Evolutionary conservation across 176 grass and related monocot genomes (phyloP).

Genomic region (Oryza coarctata): DNA sequence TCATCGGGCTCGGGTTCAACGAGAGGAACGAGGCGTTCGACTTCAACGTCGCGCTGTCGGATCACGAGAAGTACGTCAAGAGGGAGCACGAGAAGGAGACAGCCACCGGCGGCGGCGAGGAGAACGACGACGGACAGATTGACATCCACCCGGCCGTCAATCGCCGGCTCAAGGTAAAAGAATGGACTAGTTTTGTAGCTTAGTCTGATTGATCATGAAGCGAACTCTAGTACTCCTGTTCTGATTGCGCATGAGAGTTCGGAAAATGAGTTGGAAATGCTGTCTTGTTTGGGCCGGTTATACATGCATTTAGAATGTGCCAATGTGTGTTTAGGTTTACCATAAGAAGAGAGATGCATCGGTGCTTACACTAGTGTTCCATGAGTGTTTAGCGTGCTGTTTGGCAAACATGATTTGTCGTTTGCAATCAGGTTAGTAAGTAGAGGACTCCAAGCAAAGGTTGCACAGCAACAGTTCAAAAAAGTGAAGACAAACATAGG

Average conservation of each 20-base stretch:
- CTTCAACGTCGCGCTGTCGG: slow-evolving; percentile 94
- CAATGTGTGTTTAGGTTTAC: not conserved
- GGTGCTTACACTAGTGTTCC: not conserved
- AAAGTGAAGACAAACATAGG: not conserved
- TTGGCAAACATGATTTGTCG: not conserved
- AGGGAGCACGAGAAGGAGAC: slow-evolving; percentile 94
- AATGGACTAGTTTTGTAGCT: not conserved
- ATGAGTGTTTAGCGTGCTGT: not conserved
- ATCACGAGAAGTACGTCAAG: slow-evolving; percentile 96
- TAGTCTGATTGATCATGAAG: not conserved
- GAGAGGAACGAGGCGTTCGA: slow-evolving; percentile 98
- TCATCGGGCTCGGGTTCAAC: slow-evolving; percentile 90
- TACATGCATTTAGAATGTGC: not conserved
- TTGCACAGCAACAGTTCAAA: not conserved
- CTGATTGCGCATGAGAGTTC: not conserved
- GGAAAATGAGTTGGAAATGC: not conserved
- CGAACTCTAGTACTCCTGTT: not conserved
- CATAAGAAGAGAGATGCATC: not conserved
- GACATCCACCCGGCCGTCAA: slow-evolving; percentile 91
- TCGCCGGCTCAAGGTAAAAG: slow-evolving; percentile 79
- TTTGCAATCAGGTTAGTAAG: not conserved
- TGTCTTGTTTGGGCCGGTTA: not conserved
- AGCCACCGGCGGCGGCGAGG: slow-evolving; percentile 31
- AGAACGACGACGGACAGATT: slow-evolving; percentile 59
- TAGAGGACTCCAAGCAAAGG: not conserved